Base-by-base conservation (phyloP, 176 grass and related monocot genomes). In the Oryza glumipatula region DNA sequence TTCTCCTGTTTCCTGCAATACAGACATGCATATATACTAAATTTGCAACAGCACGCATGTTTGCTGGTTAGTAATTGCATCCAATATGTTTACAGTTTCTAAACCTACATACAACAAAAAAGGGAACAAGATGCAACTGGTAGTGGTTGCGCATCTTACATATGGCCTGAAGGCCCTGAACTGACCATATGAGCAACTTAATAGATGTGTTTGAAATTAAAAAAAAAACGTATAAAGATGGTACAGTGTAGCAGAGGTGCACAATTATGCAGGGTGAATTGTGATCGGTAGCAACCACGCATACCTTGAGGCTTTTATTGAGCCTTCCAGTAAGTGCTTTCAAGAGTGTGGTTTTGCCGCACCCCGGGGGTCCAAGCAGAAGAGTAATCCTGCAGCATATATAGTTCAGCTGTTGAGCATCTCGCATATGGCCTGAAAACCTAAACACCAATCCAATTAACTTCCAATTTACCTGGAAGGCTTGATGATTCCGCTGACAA, bases 271-370 rank as follows among this genome's bases (percentile, higher is more conserved):
- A 52, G 49, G 15, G 6, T n/a, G 54, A 60, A n/a, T n/a, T 61
- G 56, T 61, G 21, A n/a, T 61, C 4, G 19, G 1, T 61, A 61
- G 56, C 56, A n/a, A 4, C 21, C 21, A 61, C 0, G 7, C 39
- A 1, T 21, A 92, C 83, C 92, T 87, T 92, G 44, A 97, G 88
- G 56, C 68, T 85, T 82, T 79, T 77, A 67, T 70, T 84, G 77
- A 94, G 84, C 84, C 86, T 97, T 74, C 95, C 95, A 2, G 86
- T 78, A 21, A 97, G 88, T 35, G 92, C 92, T 77, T 68, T 85
- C 74, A 97, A 73, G 64, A 94, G 90, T 8, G 92, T 94, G 2
- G 95, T 84, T 80, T 97, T 97, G n/a, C 95, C 95, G 82, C 92
- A 88, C 76, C 95, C 92, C 17, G 92, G 95, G 38, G 95, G 90